These are phyloP conservation scores for Pyrenula aspistea DNA, from an alignment of 495 filamentous ascomycete species.

Conservation along the genomic window DNA sequence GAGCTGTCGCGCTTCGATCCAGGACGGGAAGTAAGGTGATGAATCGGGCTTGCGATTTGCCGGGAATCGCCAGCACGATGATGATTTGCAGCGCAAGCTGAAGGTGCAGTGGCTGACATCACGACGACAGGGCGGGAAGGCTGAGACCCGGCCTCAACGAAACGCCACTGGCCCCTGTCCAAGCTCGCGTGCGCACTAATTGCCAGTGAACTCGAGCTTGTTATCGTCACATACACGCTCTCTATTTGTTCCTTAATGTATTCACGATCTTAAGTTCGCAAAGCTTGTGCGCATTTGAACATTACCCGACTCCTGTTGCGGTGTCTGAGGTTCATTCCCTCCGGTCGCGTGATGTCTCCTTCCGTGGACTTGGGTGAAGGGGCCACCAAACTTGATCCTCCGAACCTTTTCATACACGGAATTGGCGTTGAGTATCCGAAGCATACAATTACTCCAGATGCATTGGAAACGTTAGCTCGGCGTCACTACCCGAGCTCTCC, in stretches of 20 bases:
- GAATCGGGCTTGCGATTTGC: no score
- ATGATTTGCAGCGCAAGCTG: no score
- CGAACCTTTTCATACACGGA: constrained; percentile 14
- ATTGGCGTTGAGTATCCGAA: constrained; percentile 18
- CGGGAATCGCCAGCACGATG: no score
- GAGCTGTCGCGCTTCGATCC: no score
- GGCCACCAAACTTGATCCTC: constrained; percentile 7
- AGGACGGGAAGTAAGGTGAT: no score
- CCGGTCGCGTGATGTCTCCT: constrained; percentile 12
- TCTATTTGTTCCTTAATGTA: no score
- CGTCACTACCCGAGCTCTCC: constrained; percentile 14
- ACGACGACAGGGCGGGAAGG: not conserved
- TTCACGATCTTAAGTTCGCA: no score
- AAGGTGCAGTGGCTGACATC: not conserved
- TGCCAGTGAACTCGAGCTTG: no score
- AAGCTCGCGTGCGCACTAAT: constrained; percentile 7
- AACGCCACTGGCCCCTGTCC: not conserved
- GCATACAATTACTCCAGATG: constrained; percentile 11
- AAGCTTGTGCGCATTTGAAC: no score
- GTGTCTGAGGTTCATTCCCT: no score
- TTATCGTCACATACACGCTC: no score
- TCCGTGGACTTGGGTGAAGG: constrained; percentile 5
- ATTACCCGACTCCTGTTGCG: no score
- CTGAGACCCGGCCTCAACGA: not conserved
- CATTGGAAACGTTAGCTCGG: constrained; percentile 13